Evolutionary conservation across 2,329 filamentous ascomycete species (phyloP).

Genomic region (Phyllosticta capitalensis): DNA sequence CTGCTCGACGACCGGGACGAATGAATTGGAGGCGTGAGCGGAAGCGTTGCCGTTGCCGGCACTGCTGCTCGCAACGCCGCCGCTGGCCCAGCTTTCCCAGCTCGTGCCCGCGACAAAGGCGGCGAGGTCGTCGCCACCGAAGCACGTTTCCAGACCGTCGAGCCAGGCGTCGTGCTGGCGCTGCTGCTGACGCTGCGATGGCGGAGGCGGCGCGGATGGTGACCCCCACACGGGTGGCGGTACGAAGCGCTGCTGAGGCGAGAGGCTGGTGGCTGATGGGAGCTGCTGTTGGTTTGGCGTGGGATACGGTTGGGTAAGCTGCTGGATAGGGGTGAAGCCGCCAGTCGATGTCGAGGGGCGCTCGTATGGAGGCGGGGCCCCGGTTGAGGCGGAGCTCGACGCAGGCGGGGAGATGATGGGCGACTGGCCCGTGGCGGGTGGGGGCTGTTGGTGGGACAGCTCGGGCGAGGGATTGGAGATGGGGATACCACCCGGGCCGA

Average conservation of each 20-base stretch:
- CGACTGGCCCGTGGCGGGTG: constrained; percentile 4
- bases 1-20: constrained; percentile 1
- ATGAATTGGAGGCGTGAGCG: background rate
- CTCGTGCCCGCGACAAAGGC: constrained; percentile 31
- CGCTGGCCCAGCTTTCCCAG: constrained; percentile 22
- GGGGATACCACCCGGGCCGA: constrained; percentile 8
- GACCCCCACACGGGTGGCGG: constrained; percentile 1
- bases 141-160: constrained; percentile 25
- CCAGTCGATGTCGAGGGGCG: background rate
- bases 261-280: background rate
- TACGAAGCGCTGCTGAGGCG: constrained; percentile 6
- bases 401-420: constrained; percentile 7
- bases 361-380: constrained; percentile 4
- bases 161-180: constrained; percentile 22
- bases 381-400: constrained; percentile 9
- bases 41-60: constrained; percentile 8
- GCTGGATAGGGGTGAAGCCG: constrained; percentile 8
- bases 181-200: constrained; percentile 4
- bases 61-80: constrained; percentile 8
- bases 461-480: constrained; percentile 11
- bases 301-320: background rate
- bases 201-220: background rate
- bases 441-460: constrained; percentile 1
- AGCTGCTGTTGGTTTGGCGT: background rate
- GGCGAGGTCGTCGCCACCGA: constrained; percentile 32